These are phyloP conservation scores for Candida nonsorbophila DNA, from an alignment of 805 yeast genomes.

Conservation along the genomic window DNA sequence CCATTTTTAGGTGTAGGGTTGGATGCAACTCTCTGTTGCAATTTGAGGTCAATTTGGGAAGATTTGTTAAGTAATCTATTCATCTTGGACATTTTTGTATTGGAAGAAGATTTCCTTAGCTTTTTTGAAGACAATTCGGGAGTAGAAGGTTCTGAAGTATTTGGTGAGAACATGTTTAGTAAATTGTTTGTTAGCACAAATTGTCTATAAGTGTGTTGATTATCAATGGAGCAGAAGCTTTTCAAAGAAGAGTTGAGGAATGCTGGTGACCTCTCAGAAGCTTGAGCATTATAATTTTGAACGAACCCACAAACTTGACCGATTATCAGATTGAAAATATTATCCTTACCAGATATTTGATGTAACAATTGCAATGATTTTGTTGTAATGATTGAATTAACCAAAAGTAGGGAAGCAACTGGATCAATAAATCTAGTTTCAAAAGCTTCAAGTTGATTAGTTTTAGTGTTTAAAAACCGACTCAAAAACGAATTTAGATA, in stretches of 20 bases:
- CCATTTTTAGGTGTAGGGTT: no score
- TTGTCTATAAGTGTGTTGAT: slow-evolving; percentile 6
- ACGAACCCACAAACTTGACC: slow-evolving; percentile 3
- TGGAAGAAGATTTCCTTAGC: neutral
- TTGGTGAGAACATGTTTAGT: slow-evolving; percentile 2
- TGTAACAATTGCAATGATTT: slow-evolving; percentile 1
- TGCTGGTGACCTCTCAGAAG: slow-evolving; percentile 4
- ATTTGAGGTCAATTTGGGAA: no score
- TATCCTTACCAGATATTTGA: slow-evolving; percentile 3
- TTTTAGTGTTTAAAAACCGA: slow-evolving; percentile 2
- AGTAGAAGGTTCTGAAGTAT: neutral
- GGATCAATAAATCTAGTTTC: slow-evolving; percentile 13
- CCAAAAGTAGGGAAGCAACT: slow-evolving; percentile 3
- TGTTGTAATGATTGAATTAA: slow-evolving; percentile 2
- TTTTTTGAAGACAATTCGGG: neutral
- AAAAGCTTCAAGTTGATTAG: slow-evolving; percentile 6
- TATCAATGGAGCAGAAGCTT: slow-evolving; percentile 15
- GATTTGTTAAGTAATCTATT: no score
- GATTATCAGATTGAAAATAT: slow-evolving; percentile 5
- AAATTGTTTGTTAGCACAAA: slow-evolving; percentile 8
- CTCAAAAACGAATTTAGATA: slow-evolving; percentile 7
- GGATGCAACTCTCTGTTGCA: no score
- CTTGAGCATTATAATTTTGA: neutral
- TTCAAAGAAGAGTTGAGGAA: slow-evolving; percentile 12
- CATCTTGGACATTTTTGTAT: no score